Evolutionary conservation across 305 asterid genomes (phyloP).

Genomic region (Rubia tinctorum): DNA sequence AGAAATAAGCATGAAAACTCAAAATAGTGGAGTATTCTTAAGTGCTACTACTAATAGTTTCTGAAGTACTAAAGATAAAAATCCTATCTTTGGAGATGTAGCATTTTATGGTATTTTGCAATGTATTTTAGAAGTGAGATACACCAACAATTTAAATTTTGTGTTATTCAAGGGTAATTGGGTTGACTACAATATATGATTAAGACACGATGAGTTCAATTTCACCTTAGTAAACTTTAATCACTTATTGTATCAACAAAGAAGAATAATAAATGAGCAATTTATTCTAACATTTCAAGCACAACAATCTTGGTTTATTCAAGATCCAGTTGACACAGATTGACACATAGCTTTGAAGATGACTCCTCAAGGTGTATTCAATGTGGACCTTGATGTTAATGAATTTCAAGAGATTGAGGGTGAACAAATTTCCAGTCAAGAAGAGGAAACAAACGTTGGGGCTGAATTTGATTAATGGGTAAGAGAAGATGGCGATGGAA

Average conservation of each 20-base stretch:
- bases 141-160: background rate
- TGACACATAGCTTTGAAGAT: background rate
- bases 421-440: too few species aligned
- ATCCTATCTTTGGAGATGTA: too few species aligned
- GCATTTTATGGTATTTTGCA: too few species aligned
- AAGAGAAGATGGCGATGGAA: too few species aligned
- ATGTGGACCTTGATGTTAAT: background rate
- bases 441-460: too few species aligned
- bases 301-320: background rate
- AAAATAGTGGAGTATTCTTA: background rate
- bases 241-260: background rate
- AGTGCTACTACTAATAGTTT: background rate
- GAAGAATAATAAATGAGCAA: background rate
- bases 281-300: constrained; percentile 2
- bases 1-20: background rate
- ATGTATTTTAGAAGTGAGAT: background rate
- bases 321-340: background rate
- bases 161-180: background rate
- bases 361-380: background rate
- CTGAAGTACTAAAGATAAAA: background rate
- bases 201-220: background rate
- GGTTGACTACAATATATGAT: background rate
- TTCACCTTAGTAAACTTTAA: background rate
- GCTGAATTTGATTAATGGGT: too few species aligned
- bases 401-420: background rate